A percentile compares a stretch with the other conserved stretches of the same genome.
Evolutionary conservation across 108 stramenopile species (phyloP).

Genomic region (Fragilaria radians): DNA sequence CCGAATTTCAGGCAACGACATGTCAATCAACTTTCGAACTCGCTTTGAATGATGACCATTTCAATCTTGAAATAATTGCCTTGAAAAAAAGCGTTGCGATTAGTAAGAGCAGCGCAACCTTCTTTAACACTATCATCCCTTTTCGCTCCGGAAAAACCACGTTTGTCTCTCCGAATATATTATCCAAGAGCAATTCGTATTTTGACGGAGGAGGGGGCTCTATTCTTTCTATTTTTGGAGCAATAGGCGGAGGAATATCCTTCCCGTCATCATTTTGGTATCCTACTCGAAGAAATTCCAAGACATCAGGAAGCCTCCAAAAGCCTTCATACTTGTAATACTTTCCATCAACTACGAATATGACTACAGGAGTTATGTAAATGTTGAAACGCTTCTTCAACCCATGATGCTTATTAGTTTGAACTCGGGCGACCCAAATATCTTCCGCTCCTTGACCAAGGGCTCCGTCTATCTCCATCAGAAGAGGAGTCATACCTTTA

Average conservation of each 20-base stretch:
- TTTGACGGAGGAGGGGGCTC: too few species aligned
- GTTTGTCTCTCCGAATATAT: background rate
- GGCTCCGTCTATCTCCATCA: background rate
- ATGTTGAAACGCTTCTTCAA: background rate
- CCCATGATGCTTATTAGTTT: background rate
- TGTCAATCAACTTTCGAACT: too few species aligned
- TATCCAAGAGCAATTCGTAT: too few species aligned
- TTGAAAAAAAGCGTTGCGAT: background rate
- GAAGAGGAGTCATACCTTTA: background rate
- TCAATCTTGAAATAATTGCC: background rate
- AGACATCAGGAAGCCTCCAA: background rate
- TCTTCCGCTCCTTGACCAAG: background rate
- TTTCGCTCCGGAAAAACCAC: background rate
- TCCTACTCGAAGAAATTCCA: background rate
- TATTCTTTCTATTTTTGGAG: too few species aligned
- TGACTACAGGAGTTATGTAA: background rate
- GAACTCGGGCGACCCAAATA: background rate
- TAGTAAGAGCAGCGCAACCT: background rate
- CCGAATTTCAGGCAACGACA: too few species aligned
- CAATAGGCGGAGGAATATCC: background rate
- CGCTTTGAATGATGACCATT: background rate
- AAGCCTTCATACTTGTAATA: background rate
- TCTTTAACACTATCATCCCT: background rate
- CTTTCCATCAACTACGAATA: background rate
- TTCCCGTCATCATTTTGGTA: background rate